Base-by-base conservation (phyloP, 768 basidiomycete species). In the Pleurotus giganteus region DNA sequence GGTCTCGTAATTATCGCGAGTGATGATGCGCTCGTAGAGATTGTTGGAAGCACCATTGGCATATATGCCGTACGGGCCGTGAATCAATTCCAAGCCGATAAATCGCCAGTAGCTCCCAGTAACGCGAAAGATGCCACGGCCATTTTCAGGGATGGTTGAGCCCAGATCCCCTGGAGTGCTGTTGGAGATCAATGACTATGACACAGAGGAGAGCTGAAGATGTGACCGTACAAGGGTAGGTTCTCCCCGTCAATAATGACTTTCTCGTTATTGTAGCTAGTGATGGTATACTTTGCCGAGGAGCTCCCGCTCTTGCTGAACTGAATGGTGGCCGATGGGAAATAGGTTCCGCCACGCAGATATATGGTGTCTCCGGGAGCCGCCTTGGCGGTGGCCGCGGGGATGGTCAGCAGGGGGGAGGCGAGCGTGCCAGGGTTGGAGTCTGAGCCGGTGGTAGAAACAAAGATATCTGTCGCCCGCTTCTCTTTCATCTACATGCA, bases 1-100 rank as follows among this genome's bases (percentile, higher is more conserved):
- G 26, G 44, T 45, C 27, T 45, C 44, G 26, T 45, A 45, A 24
- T 45, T 45, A 45, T 45, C 44, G 27, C 44, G 44, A 23, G 44
- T 45, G 9, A 45, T 27, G 2, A 45, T 2, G 23, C 44, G 21
- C 2, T 45, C 26, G 17, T 45, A 45, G 44, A 26, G 8, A 17
- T 45, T 45, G 44, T 45, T 45, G 27, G 44, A 45, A 8, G 44
- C 44, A 26, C 44, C 44, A 7, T 19, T 45, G 27, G 44, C 44
- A 19, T 12, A 45, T 7, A 45, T 26, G 17, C 44, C 44, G 27
- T 45, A 45, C 11, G 44, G 44, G 9, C 44, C 44, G 24, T 45
- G 44, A 45, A 45, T 45, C 44, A 45, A 17, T 17, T 45, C 44
- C 27, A 45, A 24, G 1, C 44, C 44, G 23, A 45, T 27, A 17